Evolutionary conservation across 106 monocot species (phyloP), one percentile per base, ranked within the genome.

Genomic region (Dioscorea alata): DNA sequence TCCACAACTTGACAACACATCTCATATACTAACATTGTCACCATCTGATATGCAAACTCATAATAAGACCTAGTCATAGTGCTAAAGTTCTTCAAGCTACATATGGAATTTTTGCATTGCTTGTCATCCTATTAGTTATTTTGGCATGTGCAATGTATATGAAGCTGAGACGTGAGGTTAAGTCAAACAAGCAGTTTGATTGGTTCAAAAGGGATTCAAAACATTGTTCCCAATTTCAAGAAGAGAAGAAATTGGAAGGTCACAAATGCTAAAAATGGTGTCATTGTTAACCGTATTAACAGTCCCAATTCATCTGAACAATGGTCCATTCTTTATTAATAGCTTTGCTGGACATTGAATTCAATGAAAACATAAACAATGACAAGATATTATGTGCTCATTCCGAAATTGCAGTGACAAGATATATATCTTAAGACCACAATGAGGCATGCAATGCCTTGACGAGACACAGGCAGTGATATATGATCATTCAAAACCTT

Each of bases 161-260:
- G 54, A 73, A 77, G 71, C 33, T 65, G 15, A 81, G 52, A 66
- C 63, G 57, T 52, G 28, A 60, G 51, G 32, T 61, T 13, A 81
- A 62, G 59, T 42, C 21, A 60, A 65, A 76, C 50, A 75, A 83
- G 58, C 58, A 83, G 50, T 56, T n/a, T 65, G 49, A 82, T 4
- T 59, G 75, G 73, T 31, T 50, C 67, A 6, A 81, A 28, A 70
- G 73, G 63, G 57, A 86, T 56, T 20, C 78, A 75, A 23, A 65
- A 66, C 63, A 59, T 65, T 49, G 18, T n/a, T 62, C 63, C 78
- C 54, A 99, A 90, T 66, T 65, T 76, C 54, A 99, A 90, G 69
- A 97, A 85, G 67, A 87, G 65, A 62, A 99, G 87, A 75, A 2
- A 64, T 64, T 75, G 85, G 54, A 90, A 87, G 69, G 35, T 64